These are phyloP conservation scores for Pleurotus giganteus DNA, from an alignment of 768 basidiomycete genomes.

Conservation along the genomic window DNA sequence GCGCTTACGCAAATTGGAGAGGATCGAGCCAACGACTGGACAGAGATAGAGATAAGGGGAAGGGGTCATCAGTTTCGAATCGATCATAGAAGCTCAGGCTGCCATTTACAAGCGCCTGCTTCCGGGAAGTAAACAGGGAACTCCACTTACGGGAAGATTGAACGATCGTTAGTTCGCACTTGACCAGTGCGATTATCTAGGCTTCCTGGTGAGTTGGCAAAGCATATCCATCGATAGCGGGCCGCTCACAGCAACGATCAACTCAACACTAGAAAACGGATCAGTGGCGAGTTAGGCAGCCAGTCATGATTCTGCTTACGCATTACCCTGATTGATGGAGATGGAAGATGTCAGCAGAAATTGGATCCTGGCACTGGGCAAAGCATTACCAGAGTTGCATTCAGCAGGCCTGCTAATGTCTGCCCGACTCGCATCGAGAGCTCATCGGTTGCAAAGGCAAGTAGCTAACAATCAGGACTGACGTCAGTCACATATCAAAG, in stretches of 20 bases:
- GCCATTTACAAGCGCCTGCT: not conserved
- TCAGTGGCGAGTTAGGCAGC: conserved; percentile 19
- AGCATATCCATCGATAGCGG: not conserved
- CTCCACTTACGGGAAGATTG: conserved; percentile 70
- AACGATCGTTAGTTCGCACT: conserved; percentile 68
- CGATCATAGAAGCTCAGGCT: not conserved
- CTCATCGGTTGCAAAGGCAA: conserved; percentile 86
- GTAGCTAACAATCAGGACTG: conserved; percentile 39
- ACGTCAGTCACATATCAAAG: not conserved
- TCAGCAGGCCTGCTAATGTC: conserved; percentile 79
- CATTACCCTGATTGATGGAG: conserved; percentile 39
- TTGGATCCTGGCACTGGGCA: conserved; percentile 1
- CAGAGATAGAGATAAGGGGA: conserved; percentile 12
- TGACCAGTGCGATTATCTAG: conserved; percentile 46
- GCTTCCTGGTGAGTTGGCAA: not conserved
- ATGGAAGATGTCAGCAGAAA: conserved; percentile 2
- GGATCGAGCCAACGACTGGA: conserved; percentile 81
- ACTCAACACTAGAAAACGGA: conserved; percentile 45
- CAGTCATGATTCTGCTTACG: conserved; percentile 38
- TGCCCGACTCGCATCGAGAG: conserved; percentile 79
- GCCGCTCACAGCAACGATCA: conserved; percentile 72
- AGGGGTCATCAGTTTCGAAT: not conserved
- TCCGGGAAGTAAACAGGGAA: conserved; percentile 12
- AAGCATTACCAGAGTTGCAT: conserved; percentile 70
- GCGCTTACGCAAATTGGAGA: conserved; percentile 75